Percentiles rank a stretch among this genome's conserved stretches.
Evolutionary conservation across 2,329 filamentous ascomycete genomes (phyloP).

Genomic region (Pseudogymnoascus sp.): DNA sequence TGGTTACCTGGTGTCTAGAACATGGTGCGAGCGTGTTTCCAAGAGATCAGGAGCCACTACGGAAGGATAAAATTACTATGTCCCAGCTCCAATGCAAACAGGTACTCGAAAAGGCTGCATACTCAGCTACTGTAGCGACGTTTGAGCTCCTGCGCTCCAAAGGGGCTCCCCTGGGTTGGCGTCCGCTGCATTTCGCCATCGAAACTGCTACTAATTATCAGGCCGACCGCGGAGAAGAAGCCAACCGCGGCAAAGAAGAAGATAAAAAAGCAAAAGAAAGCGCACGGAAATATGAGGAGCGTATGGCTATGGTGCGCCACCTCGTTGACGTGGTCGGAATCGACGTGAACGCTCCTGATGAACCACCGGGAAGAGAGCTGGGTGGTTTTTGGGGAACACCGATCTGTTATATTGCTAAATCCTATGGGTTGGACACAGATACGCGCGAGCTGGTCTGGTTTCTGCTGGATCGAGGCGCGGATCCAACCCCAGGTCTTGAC

Average conservation of each 20-base stretch:
- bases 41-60: background rate
- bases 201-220: background rate
- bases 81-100: background rate
- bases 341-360: conserved; percentile 9
- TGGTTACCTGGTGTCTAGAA: conserved; percentile 10
- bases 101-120: conserved; percentile 8
- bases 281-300: conserved; percentile 8
- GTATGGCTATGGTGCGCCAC: conserved; percentile 12
- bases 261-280: background rate
- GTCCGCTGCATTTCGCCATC: conserved; percentile 7
- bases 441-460: conserved; percentile 8
- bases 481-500: conserved; percentile 1
- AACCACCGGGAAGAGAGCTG: background rate
- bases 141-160: conserved; percentile 13
- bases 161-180: conserved; percentile 12
- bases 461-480: conserved; percentile 12
- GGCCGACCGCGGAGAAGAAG: background rate
- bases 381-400: conserved; percentile 1
- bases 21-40: conserved; percentile 7
- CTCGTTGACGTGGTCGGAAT: conserved; percentile 11
- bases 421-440: background rate
- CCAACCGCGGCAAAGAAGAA: background rate
- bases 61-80: background rate
- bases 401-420: conserved; percentile 8
- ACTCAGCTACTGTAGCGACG: conserved; percentile 5